Percentiles rank a stretch among this genome's conserved stretches.
These are phyloP conservation scores for Bromus sterilis DNA, from an alignment of 176 grass and related monocot species.

Conservation along the genomic window DNA sequence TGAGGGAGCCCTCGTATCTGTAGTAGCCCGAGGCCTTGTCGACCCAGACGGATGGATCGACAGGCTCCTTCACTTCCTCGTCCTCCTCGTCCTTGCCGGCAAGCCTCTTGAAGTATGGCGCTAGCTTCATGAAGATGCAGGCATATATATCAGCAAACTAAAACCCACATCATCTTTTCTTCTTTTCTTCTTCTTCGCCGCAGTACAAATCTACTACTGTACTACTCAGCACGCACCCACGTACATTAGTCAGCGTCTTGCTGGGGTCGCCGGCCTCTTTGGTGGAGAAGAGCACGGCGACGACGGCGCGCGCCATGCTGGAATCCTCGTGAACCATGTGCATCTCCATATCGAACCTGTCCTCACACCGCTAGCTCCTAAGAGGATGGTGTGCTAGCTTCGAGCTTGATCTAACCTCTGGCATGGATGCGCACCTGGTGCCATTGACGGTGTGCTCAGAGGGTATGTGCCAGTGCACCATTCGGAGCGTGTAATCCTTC, in stretches of 20 bases:
- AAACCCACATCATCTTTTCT: no score
- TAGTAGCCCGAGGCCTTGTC: constrained; percentile 60
- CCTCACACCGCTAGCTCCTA: background rate
- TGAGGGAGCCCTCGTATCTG: constrained; percentile 81
- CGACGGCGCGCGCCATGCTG: constrained; percentile 38
- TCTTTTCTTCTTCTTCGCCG: no score
- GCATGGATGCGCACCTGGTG: constrained; percentile 20
- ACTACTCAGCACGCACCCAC: no score
- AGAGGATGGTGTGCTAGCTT: background rate
- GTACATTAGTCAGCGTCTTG: constrained; percentile 29
- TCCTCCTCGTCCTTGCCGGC: constrained; percentile 9
- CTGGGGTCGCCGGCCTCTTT: constrained; percentile 1
- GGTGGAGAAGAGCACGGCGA: constrained; percentile 46
- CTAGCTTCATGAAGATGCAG: constrained; percentile 22
- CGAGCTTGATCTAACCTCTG: background rate
- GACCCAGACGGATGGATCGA: constrained; percentile 40
- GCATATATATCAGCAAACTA: background rate
- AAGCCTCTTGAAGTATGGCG: constrained; percentile 44
- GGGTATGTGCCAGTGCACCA: constrained; percentile 70
- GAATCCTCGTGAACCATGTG: constrained; percentile 59
- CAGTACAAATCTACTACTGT: no score
- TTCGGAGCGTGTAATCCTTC: constrained; percentile 39
- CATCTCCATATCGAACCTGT: constrained; percentile 50
- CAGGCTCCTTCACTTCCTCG: constrained; percentile 17
- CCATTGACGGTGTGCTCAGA: constrained; percentile 75